phyloP scores from a whole-genome alignment of 768 basidiomycete species.

The Hortiboletus campestris region DNA sequence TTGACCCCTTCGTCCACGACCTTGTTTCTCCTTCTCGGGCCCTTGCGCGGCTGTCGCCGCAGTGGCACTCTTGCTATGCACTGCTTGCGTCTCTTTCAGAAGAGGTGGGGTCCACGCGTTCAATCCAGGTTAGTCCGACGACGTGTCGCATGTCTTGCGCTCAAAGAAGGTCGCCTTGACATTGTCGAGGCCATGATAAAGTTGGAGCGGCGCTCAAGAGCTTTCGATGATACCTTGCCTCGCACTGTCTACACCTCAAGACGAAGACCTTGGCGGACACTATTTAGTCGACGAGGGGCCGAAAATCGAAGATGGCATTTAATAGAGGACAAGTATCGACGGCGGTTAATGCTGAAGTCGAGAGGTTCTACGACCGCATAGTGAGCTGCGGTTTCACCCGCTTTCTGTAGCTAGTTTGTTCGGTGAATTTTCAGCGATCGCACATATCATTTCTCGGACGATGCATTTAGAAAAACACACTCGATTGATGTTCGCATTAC shows the following conservation, averaged over 20 bases:
- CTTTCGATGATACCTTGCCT: conserved; percentile 1
- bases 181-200: conserved; percentile 35
- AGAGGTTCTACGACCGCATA: not conserved
- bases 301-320: conserved; percentile 32
- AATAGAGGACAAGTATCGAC: conserved; percentile 25
- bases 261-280: conserved; percentile 22
- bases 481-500: conserved; percentile 19
- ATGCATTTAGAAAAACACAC: not conserved
- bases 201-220: conserved; percentile 14
- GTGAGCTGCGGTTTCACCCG: not conserved
- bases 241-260: conserved; percentile 8
- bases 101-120: conserved; percentile 54
- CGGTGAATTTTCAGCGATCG: not conserved
- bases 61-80: conserved; percentile 55
- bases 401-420: not conserved
- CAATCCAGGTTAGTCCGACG: conserved; percentile 60
- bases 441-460: not conserved
- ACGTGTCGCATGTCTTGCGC: conserved; percentile 54
- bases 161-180: conserved; percentile 63
- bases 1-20: conserved; percentile 60
- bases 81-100: conserved; percentile 44
- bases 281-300: conserved; percentile 25
- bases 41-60: conserved; percentile 46
- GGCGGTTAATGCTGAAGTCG: conserved; percentile 1
- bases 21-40: conserved; percentile 54